A percentile compares a stretch with the other conserved stretches of the same genome.
These are phyloP conservation scores for Arctium lappa DNA, from an alignment of 129 eudicot species.

Conservation along the genomic window DNA sequence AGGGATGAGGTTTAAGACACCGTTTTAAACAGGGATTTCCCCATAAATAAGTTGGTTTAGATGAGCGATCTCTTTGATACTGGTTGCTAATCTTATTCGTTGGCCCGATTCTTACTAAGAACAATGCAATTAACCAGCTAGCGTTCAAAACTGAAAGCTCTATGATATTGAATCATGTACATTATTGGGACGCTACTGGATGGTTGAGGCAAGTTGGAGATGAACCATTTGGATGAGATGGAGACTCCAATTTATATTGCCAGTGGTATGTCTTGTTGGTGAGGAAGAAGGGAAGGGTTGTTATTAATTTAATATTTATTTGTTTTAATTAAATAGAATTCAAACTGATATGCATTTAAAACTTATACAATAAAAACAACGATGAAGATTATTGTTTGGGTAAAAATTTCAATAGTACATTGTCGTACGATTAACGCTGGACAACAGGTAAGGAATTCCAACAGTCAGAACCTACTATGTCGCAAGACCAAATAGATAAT, in stretches of 20 bases:
- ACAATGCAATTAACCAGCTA: constrained; percentile 48
- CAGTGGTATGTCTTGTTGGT: not conserved
- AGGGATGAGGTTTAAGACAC: constrained; percentile 93
- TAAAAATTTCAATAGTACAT: no score
- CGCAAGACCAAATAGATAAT: no score
- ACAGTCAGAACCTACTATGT: no score
- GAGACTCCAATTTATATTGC: not conserved
- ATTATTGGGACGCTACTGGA: constrained; percentile 47
- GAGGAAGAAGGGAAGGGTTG: not conserved
- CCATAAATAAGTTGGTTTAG: constrained; percentile 92
- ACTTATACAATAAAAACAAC: no score
- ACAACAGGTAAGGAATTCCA: no score
- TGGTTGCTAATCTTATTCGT: constrained; percentile 67
- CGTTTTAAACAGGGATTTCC: constrained; percentile 86
- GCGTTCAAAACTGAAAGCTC: constrained; percentile 53
- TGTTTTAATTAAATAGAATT: no score
- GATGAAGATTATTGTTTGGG: no score
- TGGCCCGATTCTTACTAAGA: constrained; percentile 95
- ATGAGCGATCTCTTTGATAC: constrained; percentile 80
- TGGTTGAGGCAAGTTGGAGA: constrained; percentile 52
- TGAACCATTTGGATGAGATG: constrained; percentile 63
- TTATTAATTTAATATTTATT: no score
- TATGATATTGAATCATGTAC: constrained; percentile 41
- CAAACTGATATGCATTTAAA: not conserved
- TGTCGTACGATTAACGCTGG: no score